Base-by-base conservation (phyloP, 2,329 filamentous ascomycete genomes). In the Talaromyces pinophilus region DNA sequence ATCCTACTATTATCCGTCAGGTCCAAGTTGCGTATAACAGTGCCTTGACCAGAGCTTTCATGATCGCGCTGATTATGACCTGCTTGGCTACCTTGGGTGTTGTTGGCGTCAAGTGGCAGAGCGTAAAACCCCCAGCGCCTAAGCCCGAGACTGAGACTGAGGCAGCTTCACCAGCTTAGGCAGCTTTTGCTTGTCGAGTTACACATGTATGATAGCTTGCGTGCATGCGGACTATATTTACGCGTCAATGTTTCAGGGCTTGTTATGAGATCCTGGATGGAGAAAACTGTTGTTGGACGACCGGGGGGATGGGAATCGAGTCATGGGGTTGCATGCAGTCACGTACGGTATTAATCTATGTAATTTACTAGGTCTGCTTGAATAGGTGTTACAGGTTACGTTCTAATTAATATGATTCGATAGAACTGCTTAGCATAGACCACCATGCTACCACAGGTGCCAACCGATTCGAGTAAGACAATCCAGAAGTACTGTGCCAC, bases 91-190 rank as follows among this genome's bases (percentile, higher is more conserved):
- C 54, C 11, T 57, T 57, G 2, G 54, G 54, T 38, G 54, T 28
- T 38, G 54, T 57, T 38, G 54, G 54, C 35, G 35, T 57, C 8
- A 40, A 35, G 54, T 57, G 54, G 54, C 19, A 57, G 19, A 57
- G 54, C 19, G 54, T 57, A 25, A 57, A 50, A 50, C 11, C 13
- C 13, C 19, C 48, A 50, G 48, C 48, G 15, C 48, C 48, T 22
- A 48, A 48, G 44, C 19, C 44, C 5, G 44, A 48, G 10, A 19
- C 42, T 19, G 42, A 44, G 42, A 17, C 17, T 44, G 40, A 44
- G 17, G 15, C 40, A 7, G 40, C 30, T 33, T 33, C 15, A 7
- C 8, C 44, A 22, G 44, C 44, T 48, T 48, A 48, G 44, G 10
- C 44, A 22, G 11, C 17, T 44, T 48, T 7, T 48, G n/a, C 19